Conservation (phyloP, 305 asterid species). For the Solanum aculeatissimum region DNA sequence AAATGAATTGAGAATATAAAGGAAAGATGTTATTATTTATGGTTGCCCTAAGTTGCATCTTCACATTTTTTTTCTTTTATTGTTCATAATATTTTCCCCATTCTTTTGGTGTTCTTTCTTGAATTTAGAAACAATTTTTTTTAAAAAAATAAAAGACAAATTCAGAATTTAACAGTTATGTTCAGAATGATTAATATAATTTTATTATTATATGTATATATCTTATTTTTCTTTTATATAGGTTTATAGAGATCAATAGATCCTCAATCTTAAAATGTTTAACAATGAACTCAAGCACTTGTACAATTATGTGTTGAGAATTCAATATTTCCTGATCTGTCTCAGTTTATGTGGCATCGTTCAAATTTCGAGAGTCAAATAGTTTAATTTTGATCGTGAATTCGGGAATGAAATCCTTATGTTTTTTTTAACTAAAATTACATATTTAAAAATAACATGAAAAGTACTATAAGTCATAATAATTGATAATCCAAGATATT, state of each 20-base stretch:
- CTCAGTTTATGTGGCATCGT: no score
- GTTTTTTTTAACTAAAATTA: no score
- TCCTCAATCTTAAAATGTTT: neutral
- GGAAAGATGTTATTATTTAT: neutral
- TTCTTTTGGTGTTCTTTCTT: neutral
- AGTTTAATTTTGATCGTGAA: no score
- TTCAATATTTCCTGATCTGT: neutral
- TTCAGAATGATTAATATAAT: neutral
- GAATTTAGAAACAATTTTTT: neutral
- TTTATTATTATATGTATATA: neutral
- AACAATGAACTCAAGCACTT: neutral
- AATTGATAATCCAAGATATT: no score
- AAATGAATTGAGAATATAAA: neutral
- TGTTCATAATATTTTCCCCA: neutral
- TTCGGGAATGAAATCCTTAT: no score
- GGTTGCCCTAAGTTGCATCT: neutral
- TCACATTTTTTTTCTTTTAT: neutral
- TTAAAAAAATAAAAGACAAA: neutral
- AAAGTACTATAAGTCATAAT: no score
- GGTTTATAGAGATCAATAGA: neutral
- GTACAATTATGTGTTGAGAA: neutral
- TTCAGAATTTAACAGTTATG: neutral
- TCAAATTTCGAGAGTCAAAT: no score
- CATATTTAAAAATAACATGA: no score
- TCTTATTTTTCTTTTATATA: neutral